Evolutionary conservation across 139 green algal genomes (phyloP).

Genomic region (Raphidocelis subcapitata): DNA sequence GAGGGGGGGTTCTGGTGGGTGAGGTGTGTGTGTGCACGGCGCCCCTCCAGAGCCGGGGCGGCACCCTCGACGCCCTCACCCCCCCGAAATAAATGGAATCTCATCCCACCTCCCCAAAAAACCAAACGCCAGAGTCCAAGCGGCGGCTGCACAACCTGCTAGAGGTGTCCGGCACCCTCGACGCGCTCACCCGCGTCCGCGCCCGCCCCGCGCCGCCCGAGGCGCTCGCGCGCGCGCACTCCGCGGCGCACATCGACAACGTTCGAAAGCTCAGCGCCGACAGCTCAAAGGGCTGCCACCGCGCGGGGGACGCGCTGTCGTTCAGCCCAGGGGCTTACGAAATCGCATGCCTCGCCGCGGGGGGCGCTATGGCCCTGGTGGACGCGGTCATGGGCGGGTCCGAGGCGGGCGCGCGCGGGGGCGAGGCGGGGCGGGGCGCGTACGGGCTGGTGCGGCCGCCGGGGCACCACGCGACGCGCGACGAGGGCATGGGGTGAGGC

Average conservation of each 20-base stretch:
- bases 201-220: constrained; percentile 30
- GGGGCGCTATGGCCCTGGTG: constrained; percentile 39
- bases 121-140: constrained; percentile 59
- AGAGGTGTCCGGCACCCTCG: constrained; percentile 35
- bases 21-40: no score
- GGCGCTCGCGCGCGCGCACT: constrained; percentile 30
- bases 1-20: no score
- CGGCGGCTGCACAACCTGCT: constrained; percentile 52
- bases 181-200: constrained; percentile 35
- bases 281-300: constrained; percentile 22
- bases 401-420: no score
- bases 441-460: constrained; percentile 7
- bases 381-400: constrained; percentile 42
- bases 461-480: constrained; percentile 21
- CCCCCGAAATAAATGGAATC: no score
- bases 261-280: constrained; percentile 18
- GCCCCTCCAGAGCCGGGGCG: no score
- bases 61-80: no score
- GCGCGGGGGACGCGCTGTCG: constrained; percentile 22
- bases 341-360: constrained; percentile 49
- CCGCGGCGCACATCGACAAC: constrained; percentile 5
- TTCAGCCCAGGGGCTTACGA: constrained; percentile 44
- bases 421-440: no score
- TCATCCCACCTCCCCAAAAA: no score
- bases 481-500: constrained; percentile 5